Evolutionary conservation across 352 stramenopile genomes (phyloP).

Genomic region (Phytophthora citrophthora): DNA sequence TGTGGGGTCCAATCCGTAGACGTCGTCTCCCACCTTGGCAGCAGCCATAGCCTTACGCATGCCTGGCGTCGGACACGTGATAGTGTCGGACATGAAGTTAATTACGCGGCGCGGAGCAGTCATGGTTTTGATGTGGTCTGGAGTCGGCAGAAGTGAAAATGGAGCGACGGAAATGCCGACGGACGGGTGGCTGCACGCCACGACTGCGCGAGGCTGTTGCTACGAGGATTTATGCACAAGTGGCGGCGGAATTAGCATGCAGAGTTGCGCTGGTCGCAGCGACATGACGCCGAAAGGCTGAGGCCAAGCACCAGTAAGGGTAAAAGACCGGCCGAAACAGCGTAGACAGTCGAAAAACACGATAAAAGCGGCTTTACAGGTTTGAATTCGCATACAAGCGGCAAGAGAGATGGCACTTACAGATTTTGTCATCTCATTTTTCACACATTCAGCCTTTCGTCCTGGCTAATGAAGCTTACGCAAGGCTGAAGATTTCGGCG

Average conservation of each 20-base stretch:
- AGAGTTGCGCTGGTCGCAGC: conserved; percentile 37
- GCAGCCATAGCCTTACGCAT: conserved; percentile 92
- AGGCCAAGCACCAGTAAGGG: conserved; percentile 23
- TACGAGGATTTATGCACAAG: conserved; percentile 19
- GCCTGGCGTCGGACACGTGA: conserved; percentile 92
- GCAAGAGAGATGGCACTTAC: conserved; percentile 6
- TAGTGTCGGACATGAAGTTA: conserved; percentile 97
- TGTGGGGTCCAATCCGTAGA: conserved; percentile 92
- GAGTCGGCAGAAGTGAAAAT: conserved; percentile 28
- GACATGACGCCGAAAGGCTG: conserved; percentile 23
- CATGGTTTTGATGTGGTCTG: conserved; percentile 19
- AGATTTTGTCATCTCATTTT: conserved; percentile 1
- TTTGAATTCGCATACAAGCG: conserved; percentile 13
- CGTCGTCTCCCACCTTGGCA: conserved; percentile 81
- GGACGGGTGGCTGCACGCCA: conserved; percentile 14
- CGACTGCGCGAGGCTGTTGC: conserved; percentile 5
- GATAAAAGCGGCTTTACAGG: not conserved
- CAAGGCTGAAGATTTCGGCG: conserved; percentile 14
- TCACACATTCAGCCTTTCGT: conserved; percentile 4
- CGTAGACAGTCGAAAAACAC: conserved; percentile 29
- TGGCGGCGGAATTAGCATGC: conserved; percentile 30
- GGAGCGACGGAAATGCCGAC: conserved; percentile 1
- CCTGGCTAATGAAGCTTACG: conserved; percentile 14
- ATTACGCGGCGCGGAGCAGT: conserved; percentile 47
- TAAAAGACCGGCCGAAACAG: not conserved